Evolutionary conservation across 2,329 filamentous ascomycete species (phyloP).

Genomic region (Phialocephala sp.): DNA sequence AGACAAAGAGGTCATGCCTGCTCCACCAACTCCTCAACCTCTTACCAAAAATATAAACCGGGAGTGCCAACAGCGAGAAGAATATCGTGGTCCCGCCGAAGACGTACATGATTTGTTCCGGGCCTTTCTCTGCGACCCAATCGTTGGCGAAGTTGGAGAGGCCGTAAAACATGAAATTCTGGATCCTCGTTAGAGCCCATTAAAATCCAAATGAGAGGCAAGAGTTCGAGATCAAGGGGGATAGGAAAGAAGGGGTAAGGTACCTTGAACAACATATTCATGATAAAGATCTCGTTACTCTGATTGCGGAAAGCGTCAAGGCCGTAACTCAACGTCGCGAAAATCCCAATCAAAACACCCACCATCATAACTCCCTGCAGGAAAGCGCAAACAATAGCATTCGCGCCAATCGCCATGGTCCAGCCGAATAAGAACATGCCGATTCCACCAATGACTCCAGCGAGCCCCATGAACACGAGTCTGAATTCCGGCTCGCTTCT

Average conservation of each 20-base stretch:
- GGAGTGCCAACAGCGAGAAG: slow-evolving; percentile 30
- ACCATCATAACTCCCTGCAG: slow-evolving; percentile 40
- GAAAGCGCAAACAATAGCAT: slow-evolving; percentile 22
- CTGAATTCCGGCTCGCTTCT: slow-evolving; percentile 55
- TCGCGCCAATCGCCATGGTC: slow-evolving; percentile 39
- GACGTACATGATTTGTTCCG: slow-evolving; percentile 45
- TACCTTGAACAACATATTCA: slow-evolving; percentile 49
- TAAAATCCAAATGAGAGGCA: not conserved
- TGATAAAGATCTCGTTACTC: slow-evolving; percentile 50
- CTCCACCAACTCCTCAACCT: slow-evolving; percentile 34
- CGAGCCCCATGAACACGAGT: slow-evolving; percentile 46
- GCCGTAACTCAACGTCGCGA: slow-evolving; percentile 45
- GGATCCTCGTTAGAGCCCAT: not conserved
- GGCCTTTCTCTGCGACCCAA: slow-evolving; percentile 45
- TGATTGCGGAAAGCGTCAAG: slow-evolving; percentile 47
- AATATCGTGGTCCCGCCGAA: slow-evolving; percentile 40
- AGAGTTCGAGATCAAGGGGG: not conserved
- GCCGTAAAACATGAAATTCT: slow-evolving; percentile 49
- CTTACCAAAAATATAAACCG: slow-evolving; percentile 40
- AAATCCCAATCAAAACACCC: slow-evolving; percentile 40
- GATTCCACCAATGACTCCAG: slow-evolving; percentile 41
- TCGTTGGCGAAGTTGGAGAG: slow-evolving; percentile 50
- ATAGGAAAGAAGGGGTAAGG: not conserved
- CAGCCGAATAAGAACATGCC: slow-evolving; percentile 47
- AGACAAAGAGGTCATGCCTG: slow-evolving; percentile 20